phyloP scores from a whole-genome alignment of 495 filamentous ascomycete species.

The Podospora sp. region DNA sequence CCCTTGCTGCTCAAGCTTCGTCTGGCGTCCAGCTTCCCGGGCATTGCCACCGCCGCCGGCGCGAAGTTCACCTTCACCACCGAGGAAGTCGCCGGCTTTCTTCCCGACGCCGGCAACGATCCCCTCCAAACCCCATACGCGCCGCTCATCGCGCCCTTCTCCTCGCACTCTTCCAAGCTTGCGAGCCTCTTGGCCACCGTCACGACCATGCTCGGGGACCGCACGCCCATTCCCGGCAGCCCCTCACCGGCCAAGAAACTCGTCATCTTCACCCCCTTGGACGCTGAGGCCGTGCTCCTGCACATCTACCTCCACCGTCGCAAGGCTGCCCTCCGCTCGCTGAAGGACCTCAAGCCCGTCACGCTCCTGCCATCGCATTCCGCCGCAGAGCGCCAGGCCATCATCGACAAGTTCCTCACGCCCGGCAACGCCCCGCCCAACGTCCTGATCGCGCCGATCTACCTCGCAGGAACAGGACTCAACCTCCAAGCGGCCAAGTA shows the following conservation, averaged over 20 bases:
- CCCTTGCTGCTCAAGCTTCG: conserved; percentile 26
- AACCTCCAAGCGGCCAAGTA: conserved; percentile 35
- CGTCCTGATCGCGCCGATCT: conserved; percentile 27
- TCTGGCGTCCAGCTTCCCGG: conserved; percentile 31
- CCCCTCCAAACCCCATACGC: conserved; percentile 23
- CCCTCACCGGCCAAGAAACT: conserved; percentile 26
- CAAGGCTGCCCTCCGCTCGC: neutral
- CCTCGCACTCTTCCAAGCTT: conserved; percentile 27
- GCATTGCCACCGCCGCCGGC: conserved; percentile 11
- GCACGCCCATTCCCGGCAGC: conserved; percentile 17
- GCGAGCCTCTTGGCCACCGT: conserved; percentile 16
- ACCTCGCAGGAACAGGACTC: conserved; percentile 32
- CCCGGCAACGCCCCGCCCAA: conserved; percentile 28
- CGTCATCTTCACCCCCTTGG: conserved; percentile 30
- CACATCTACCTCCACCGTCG: conserved; percentile 21
- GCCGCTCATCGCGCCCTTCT: conserved; percentile 20
- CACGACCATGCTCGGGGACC: conserved; percentile 20
- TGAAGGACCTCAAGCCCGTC: conserved; percentile 18
- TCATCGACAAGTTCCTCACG: conserved; percentile 24
- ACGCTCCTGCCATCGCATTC: conserved; percentile 13
- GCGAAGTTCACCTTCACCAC: conserved; percentile 24
- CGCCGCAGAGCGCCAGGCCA: conserved; percentile 6
- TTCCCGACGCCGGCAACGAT: conserved; percentile 13
- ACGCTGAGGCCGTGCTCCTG: conserved; percentile 29
- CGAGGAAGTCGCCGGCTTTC: conserved; percentile 11